Percentiles rank a stretch among this genome's conserved stretches.
These are phyloP conservation scores for Nepenthes alata DNA, from an alignment of 179 eudicot genomes.

Conservation along the genomic window DNA sequence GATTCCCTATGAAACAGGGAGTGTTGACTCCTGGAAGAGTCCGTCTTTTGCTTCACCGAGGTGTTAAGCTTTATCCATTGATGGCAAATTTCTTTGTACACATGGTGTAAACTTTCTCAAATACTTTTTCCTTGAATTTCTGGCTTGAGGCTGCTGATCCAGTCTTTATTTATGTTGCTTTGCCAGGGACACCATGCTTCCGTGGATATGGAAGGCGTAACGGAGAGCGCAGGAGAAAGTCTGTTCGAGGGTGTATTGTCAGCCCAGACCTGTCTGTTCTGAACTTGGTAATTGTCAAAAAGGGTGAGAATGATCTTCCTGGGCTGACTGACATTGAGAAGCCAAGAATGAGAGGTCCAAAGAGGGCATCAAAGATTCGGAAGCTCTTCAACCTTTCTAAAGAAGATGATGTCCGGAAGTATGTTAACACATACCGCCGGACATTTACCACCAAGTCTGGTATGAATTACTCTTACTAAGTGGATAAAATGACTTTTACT, in stretches of 20 bases:
- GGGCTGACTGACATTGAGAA: slow-evolving; percentile 78
- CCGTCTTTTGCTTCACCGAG: slow-evolving; percentile 65
- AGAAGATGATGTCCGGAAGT: slow-evolving; percentile 81
- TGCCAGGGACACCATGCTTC: slow-evolving; percentile 64
- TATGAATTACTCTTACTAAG: slow-evolving; percentile 10
- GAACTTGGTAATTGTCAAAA: slow-evolving; percentile 77
- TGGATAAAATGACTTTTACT: too few relatives aligned
- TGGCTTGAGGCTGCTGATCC: neutral
- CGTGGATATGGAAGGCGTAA: slow-evolving; percentile 72
- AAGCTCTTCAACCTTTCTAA: slow-evolving; percentile 80
- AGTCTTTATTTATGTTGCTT: neutral
- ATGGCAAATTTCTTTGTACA: neutral
- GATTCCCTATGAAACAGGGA: slow-evolving; percentile 95
- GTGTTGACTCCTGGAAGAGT: slow-evolving; percentile 81
- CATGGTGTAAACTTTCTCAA: too few relatives aligned
- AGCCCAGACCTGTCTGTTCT: slow-evolving; percentile 73
- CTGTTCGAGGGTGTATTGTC: slow-evolving; percentile 88
- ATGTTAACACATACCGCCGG: slow-evolving; percentile 76
- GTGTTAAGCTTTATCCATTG: slow-evolving; percentile 10
- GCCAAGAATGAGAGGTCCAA: slow-evolving; percentile 94
- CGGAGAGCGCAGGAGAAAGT: slow-evolving; percentile 84
- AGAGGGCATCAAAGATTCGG: slow-evolving; percentile 85
- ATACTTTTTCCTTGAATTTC: too few relatives aligned
- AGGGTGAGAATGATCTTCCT: slow-evolving; percentile 83
- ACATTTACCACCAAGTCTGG: slow-evolving; percentile 59